phyloP scores from a whole-genome alignment of 805 yeast species.

The Schwanniomyces sp. region DNA sequence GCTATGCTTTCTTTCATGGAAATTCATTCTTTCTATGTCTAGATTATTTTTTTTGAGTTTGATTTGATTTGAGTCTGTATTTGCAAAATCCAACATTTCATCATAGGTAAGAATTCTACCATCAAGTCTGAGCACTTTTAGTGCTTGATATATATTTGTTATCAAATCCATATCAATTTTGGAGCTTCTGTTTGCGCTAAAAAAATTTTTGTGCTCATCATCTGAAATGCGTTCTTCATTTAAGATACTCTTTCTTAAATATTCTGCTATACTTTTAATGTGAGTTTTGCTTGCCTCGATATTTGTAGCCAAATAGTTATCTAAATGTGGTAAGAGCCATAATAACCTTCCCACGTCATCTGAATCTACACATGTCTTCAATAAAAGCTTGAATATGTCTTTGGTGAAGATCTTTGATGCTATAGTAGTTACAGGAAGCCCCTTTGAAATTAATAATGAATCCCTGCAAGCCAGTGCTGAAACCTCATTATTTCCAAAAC shows the following conservation, averaged over 20 bases:
- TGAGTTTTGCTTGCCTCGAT: constrained; percentile 4
- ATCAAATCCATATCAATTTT: constrained; percentile 18
- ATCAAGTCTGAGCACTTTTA: constrained; percentile 24
- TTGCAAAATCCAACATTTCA: constrained; percentile 13
- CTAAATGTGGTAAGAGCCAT: constrained; percentile 38
- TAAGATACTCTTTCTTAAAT: neutral
- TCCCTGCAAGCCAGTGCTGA: neutral
- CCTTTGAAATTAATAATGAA: constrained; percentile 11
- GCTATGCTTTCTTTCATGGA: neutral
- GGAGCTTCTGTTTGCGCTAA: constrained; percentile 1
- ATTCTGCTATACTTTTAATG: neutral
- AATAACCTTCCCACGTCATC: constrained; percentile 32
- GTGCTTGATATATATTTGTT: constrained; percentile 15
- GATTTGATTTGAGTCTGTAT: constrained; percentile 2
- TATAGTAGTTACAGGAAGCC: constrained; percentile 11
- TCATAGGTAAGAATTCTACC: constrained; percentile 25
- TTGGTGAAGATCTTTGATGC: constrained; percentile 18
- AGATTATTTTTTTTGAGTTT: neutral
- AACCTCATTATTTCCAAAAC: constrained; percentile 7
- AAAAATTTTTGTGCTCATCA: neutral
- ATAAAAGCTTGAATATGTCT: constrained; percentile 18
- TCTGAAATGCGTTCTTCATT: neutral
- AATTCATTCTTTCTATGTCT: neutral
- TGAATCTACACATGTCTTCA: constrained; percentile 22
- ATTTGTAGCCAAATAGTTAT: constrained; percentile 13